Evolutionary conservation across 805 yeast genomes (phyloP), one percentile per base, ranked within the genome.

Genomic region (Ogataea pini): DNA sequence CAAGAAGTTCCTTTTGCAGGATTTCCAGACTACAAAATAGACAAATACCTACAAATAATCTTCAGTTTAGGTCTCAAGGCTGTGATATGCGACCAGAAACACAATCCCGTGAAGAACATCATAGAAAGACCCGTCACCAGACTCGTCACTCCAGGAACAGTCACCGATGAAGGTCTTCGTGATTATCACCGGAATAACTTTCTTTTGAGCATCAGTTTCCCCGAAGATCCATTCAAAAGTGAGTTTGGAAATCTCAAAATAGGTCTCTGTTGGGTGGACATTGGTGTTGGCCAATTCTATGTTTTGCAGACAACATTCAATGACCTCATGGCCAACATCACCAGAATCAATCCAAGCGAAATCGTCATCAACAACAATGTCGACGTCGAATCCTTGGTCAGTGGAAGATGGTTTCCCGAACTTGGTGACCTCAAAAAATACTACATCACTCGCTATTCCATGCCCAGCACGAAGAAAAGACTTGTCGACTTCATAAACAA

Each of bases 91-190:
- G 94, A 88, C 57, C 95, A 92, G 65, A 73, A 67, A 34, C 55
- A 42, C 12, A 59, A 61, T 31, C 45, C 54, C 2, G 56, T 54
- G 2, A 55, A 56, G 7, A 70, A 69, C 25, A 64, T 62, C 32
- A 76, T 85, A 17, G 79, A 77, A 36, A 72, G 99, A 39, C 83
- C 87, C 28, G 81, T 94, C 0, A 77, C 89, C 6, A 72, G 97
- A 36, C 80, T 92, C 7, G 80, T 94, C 1, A 85, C 97, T 0
- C 97, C 97, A 0, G 99, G 99, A 0, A 92, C 98, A 0, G 75
- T 92, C 28, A 78, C 92, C 9, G 96, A 89, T 59, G 97, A 92
- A 58, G 82, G 86, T 0, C 83, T 92, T 52, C 70, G 92, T 59
- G 86, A 89, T 62, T 80, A 80, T 48, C 80, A 79, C 50, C 76